Evolutionary conservation across 306 rosid genomes (phyloP).

Genomic region (Quercus rubra): DNA sequence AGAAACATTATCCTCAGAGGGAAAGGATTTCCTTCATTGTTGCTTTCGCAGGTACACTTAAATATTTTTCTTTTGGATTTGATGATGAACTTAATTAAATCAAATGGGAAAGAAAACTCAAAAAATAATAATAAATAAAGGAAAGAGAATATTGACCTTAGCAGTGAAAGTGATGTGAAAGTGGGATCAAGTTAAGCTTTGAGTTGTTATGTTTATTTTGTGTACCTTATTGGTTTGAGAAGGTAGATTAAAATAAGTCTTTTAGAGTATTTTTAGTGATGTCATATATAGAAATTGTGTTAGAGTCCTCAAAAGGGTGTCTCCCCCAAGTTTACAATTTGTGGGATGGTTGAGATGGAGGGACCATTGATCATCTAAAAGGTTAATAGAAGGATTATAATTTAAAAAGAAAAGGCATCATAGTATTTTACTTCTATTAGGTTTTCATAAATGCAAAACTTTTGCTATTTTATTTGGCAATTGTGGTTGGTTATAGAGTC

Average conservation of each 20-base stretch:
- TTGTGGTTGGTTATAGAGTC: not conserved
- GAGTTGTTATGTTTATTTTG: slow-evolving; percentile 4
- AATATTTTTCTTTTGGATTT: too few species aligned
- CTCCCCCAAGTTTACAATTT: not conserved
- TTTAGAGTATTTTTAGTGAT: too few species aligned
- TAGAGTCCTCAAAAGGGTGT: not conserved
- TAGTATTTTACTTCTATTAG: not conserved
- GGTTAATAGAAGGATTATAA: not conserved
- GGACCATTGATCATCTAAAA: not conserved
- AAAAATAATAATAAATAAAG: too few species aligned
- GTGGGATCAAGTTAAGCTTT: slow-evolving; percentile 35
- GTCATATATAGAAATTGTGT: too few species aligned
- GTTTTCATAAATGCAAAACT: not conserved
- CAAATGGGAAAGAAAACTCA: too few species aligned
- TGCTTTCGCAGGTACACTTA: slow-evolving; percentile 56
- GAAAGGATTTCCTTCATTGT: slow-evolving; percentile 70
- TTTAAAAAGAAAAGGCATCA: not conserved
- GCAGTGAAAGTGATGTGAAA: slow-evolving; percentile 29
- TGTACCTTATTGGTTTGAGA: slow-evolving; percentile 19
- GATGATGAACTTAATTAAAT: too few species aligned
- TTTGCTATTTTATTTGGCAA: not conserved
- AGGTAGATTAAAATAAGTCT: slow-evolving; percentile 1
- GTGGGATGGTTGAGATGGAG: not conserved
- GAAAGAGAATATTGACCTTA: too few species aligned
- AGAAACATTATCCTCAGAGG: slow-evolving; percentile 64